Conservation (phyloP, 1,284 basidiomycete genomes). For the Ustilago sp. region DNA sequence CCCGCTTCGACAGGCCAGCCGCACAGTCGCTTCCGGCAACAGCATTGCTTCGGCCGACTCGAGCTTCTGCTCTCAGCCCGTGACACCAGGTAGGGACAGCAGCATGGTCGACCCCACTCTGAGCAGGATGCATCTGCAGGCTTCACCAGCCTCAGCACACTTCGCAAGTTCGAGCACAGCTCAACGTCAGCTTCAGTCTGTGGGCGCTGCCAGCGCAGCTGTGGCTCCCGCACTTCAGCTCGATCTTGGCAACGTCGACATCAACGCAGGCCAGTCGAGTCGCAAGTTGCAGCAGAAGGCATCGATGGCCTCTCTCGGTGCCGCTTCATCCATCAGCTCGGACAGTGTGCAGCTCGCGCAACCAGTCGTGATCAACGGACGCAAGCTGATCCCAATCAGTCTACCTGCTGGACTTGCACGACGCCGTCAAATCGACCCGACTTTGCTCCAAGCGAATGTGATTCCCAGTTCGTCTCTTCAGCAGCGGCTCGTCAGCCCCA, state of each 20-base stretch:
- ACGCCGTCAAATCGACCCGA: conserved; percentile 30
- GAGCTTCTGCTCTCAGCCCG: conserved; percentile 34
- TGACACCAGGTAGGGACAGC: conserved; percentile 19
- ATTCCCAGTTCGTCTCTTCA: background rate
- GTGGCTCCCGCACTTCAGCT: conserved; percentile 21
- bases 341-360: conserved; percentile 28
- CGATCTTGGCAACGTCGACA: conserved; percentile 11
- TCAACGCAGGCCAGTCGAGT: background rate
- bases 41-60: conserved; percentile 42
- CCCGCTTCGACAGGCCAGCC: conserved; percentile 26
- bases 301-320: conserved; percentile 29
- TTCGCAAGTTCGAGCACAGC: conserved; percentile 16
- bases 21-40: conserved; percentile 8
- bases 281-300: conserved; percentile 27
- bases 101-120: conserved; percentile 1
- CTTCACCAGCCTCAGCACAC: conserved; percentile 20
- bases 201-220: background rate
- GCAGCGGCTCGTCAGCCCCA: background rate
- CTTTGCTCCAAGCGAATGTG: conserved; percentile 25
- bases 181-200: conserved; percentile 18
- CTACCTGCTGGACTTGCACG: conserved; percentile 39
- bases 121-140: conserved; percentile 18
- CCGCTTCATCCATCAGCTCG: conserved; percentile 26
- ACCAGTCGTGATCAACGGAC: conserved; percentile 38
- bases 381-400: conserved; percentile 47